Percentiles rank a stretch among this genome's conserved stretches.
phyloP scores from a whole-genome alignment of 2,329 filamentous ascomycete species.

The Lasiodiplodia sp. region DNA sequence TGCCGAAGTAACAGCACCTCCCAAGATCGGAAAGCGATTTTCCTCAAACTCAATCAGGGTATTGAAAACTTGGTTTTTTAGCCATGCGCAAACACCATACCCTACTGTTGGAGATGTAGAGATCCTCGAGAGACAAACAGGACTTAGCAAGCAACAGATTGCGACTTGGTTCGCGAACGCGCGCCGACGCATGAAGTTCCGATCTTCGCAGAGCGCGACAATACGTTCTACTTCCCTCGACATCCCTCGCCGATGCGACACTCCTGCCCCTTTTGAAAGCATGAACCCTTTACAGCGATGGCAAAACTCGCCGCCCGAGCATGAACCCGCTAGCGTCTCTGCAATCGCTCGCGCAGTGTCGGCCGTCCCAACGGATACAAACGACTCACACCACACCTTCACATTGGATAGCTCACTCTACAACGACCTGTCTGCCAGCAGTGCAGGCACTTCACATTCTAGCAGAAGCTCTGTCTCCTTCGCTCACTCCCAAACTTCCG shows the following conservation, averaged over 20 bases:
- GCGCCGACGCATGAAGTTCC: constrained; percentile 37
- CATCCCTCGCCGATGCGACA: constrained; percentile 30
- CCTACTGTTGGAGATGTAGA: constrained; percentile 34
- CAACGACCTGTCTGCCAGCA: constrained; percentile 36
- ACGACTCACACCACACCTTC: too few relatives aligned
- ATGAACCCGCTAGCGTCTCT: constrained; percentile 38
- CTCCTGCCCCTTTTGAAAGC: constrained; percentile 11
- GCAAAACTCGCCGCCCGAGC: constrained; percentile 41
- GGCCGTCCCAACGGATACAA: not conserved
- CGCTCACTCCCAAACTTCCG: constrained; percentile 31
- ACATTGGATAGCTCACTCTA: constrained; percentile 30
- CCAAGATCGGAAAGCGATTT: constrained; percentile 35
- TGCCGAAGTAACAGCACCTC: not conserved
- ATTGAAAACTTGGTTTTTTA: constrained; percentile 38
- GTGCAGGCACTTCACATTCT: constrained; percentile 37
- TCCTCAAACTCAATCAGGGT: constrained; percentile 38
- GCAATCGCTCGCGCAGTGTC: constrained; percentile 40
- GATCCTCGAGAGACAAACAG: constrained; percentile 35
- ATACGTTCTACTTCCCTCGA: not conserved
- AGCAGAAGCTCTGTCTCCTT: constrained; percentile 29
- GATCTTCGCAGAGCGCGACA: constrained; percentile 25
- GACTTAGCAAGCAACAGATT: constrained; percentile 39
- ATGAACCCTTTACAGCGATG: constrained; percentile 40
- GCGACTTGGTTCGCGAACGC: constrained; percentile 43
- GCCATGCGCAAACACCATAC: constrained; percentile 32